A percentile compares a stretch with the other conserved stretches of the same genome.
Evolutionary conservation across 257 asterid genomes (phyloP).

Genomic region (Henckelia pumila): DNA sequence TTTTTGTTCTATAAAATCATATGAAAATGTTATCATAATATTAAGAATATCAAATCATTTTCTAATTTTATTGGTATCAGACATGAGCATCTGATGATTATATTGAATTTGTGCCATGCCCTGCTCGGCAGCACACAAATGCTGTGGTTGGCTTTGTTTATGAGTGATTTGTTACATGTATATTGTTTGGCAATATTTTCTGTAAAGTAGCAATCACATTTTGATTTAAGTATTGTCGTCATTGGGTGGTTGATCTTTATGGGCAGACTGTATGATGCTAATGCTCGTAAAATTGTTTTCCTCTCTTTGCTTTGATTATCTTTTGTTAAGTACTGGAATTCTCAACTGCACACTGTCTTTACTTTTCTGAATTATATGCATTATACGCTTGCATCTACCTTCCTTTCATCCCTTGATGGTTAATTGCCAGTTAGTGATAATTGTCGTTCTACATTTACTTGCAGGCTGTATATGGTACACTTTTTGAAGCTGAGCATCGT

Average conservation of each 20-base stretch:
- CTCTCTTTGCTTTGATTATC: background rate
- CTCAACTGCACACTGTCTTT: background rate
- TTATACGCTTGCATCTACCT: background rate
- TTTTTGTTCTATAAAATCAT: background rate
- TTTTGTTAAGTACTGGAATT: background rate
- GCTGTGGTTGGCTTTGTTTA: background rate
- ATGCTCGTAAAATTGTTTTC: background rate
- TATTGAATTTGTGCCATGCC: background rate
- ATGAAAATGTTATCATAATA: too few relatives aligned
- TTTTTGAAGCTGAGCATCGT: conserved; percentile 98
- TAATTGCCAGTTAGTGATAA: background rate
- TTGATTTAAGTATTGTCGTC: background rate
- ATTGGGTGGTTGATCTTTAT: background rate
- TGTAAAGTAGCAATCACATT: background rate
- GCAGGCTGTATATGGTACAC: conserved; percentile 97
- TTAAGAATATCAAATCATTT: too few relatives aligned
- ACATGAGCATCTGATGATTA: background rate
- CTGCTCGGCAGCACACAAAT: background rate
- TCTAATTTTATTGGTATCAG: background rate
- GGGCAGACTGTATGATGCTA: background rate
- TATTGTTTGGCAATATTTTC: background rate
- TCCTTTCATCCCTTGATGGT: conserved; percentile 7
- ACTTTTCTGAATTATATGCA: background rate
- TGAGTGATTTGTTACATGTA: background rate
- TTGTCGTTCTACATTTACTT: background rate